These are phyloP conservation scores for Hymenoscyphus fructigenus DNA, from an alignment of 2,329 filamentous ascomycete species.

Conservation along the genomic window DNA sequence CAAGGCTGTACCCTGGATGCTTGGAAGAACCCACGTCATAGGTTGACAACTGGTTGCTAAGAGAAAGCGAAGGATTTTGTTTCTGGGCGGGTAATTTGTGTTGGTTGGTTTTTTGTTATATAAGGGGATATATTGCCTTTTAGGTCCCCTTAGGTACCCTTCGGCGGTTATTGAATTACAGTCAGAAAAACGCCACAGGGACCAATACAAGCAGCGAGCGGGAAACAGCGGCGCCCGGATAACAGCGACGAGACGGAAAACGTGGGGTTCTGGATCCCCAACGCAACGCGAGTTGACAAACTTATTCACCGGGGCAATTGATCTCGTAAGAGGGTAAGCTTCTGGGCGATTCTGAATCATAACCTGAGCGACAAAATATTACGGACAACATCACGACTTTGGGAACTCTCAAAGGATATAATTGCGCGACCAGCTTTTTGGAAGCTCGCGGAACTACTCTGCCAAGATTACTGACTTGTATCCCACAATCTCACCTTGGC, in stretches of 20 bases:
- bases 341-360: too few relatives aligned
- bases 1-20: slow-evolving; percentile 1
- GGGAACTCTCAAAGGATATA: too few relatives aligned
- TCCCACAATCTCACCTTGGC: neutral
- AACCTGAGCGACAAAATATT: too few relatives aligned
- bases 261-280: too few relatives aligned
- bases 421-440: neutral
- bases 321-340: too few relatives aligned
- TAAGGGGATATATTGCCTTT: neutral
- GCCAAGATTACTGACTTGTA: neutral
- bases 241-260: too few relatives aligned
- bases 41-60: neutral
- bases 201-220: neutral
- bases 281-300: too few relatives aligned
- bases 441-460: neutral
- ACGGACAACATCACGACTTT: too few relatives aligned
- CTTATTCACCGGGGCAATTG: too few relatives aligned
- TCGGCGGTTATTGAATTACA: neutral
- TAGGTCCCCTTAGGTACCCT: neutral
- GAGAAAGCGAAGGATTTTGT: neutral
- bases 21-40: slow-evolving; percentile 1
- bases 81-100: neutral
- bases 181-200: neutral
- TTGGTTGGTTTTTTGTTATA: neutral
- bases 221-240: too few relatives aligned